Percentiles rank a stretch among this genome's conserved stretches.
phyloP scores from a whole-genome alignment of 2,329 filamentous ascomycete species.

The Cadophora sp. region DNA sequence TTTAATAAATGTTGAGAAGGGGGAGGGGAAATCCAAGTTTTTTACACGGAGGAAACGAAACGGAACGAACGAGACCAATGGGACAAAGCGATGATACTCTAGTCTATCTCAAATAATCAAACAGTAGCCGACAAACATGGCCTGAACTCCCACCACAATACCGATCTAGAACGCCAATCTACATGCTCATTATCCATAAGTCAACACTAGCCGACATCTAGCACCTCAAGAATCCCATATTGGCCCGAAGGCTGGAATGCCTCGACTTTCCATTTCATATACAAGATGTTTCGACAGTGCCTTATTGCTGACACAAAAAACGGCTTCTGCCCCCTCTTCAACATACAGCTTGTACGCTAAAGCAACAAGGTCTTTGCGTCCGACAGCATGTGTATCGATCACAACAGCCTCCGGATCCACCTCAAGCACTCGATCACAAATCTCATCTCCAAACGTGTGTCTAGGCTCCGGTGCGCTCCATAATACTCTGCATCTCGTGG shows the following conservation, averaged over 20 bases:
- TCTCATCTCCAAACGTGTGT: slow-evolving; percentile 46
- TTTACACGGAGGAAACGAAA: slow-evolving; percentile 15
- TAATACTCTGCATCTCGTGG: slow-evolving; percentile 43
- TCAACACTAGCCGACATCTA: neutral
- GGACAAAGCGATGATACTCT: neutral
- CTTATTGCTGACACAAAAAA: slow-evolving; percentile 48
- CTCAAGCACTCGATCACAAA: slow-evolving; percentile 44
- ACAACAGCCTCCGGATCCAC: slow-evolving; percentile 47
- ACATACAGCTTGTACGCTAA: slow-evolving; percentile 44
- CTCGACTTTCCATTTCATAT: slow-evolving; percentile 48
- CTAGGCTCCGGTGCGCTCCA: slow-evolving; percentile 48
- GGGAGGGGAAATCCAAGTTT: slow-evolving; percentile 38
- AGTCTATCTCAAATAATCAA: neutral
- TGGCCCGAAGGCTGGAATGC: slow-evolving; percentile 47
- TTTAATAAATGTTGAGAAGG: slow-evolving; percentile 52
- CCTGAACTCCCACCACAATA: neutral
- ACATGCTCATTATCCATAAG: neutral
- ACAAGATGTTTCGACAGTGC: slow-evolving; percentile 48
- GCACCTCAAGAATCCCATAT: slow-evolving; percentile 46
- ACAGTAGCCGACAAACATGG: neutral
- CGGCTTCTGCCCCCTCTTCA: slow-evolving; percentile 47
- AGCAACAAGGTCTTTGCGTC: slow-evolving; percentile 46
- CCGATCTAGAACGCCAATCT: slow-evolving; percentile 1
- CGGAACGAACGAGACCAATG: neutral
- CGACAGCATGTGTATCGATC: slow-evolving; percentile 46